These are phyloP conservation scores for Tagetes erecta DNA, from an alignment of 129 eudicot species.

Conservation along the genomic window DNA sequence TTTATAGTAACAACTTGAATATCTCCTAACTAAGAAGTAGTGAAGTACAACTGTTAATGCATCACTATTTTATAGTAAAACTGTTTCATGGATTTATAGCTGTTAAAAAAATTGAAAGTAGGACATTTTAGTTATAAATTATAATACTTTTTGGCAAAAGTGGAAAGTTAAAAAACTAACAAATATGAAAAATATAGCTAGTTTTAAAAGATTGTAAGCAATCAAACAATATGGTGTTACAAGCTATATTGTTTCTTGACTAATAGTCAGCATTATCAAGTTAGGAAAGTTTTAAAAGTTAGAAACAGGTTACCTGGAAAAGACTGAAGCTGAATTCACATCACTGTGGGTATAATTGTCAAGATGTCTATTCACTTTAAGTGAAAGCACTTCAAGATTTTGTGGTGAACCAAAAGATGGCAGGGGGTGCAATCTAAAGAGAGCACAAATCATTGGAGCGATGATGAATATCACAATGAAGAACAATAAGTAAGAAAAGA, in stretches of 20 bases:
- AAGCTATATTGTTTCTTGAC: slow-evolving; percentile 22
- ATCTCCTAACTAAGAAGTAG: slow-evolving; percentile 1
- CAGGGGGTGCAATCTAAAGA: slow-evolving; percentile 59
- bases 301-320: slow-evolving; percentile 39
- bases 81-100: background rate
- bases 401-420: slow-evolving; percentile 78
- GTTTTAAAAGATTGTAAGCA: slow-evolving; percentile 7
- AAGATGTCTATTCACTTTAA: slow-evolving; percentile 37
- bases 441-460: slow-evolving; percentile 8
- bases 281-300: background rate
- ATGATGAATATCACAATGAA: slow-evolving; percentile 23
- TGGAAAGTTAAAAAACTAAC: background rate
- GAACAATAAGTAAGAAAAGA: slow-evolving; percentile 14
- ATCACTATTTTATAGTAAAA: too few species aligned
- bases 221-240: slow-evolving; percentile 11
- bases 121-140: background rate
- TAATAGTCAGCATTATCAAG: slow-evolving; percentile 10
- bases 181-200: background rate
- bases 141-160: background rate
- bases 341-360: slow-evolving; percentile 42
- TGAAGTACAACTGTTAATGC: too few species aligned
- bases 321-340: slow-evolving; percentile 32
- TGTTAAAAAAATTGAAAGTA: background rate
- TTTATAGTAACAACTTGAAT: slow-evolving; percentile 20
- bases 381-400: slow-evolving; percentile 60